Percentiles rank a stretch among this genome's conserved stretches.
Conservation (phyloP, 306 rosid species). For the Inga laurina region DNA sequence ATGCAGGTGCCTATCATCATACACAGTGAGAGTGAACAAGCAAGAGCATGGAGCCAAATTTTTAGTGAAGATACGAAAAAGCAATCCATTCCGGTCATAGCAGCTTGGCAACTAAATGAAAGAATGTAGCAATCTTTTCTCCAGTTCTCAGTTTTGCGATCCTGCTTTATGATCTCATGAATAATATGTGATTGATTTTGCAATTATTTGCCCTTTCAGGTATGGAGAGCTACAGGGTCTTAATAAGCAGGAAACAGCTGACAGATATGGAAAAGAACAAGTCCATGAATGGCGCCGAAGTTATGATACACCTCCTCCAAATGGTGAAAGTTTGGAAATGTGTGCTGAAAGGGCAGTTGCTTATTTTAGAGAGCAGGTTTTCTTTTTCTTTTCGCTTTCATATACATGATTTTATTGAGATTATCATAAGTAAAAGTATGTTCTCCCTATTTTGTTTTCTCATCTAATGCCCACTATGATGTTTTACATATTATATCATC, state of each 20-base stretch:
- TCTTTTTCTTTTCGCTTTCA: background rate
- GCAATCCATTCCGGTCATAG: slow-evolving; percentile 91
- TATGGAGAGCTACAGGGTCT: slow-evolving; percentile 99
- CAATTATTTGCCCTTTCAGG: slow-evolving; percentile 52
- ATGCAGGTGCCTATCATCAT: slow-evolving; percentile 80
- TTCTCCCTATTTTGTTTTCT: background rate
- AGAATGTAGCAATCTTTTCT: slow-evolving; percentile 69
- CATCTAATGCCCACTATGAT: background rate
- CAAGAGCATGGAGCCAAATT: slow-evolving; percentile 83
- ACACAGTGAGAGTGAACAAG: slow-evolving; percentile 89
- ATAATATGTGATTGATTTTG: slow-evolving; percentile 2
- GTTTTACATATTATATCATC: background rate
- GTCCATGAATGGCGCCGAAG: slow-evolving; percentile 99
- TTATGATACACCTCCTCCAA: slow-evolving; percentile 92
- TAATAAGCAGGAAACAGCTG: slow-evolving; percentile 97
- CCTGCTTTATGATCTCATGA: slow-evolving; percentile 15
- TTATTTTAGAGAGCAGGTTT: slow-evolving; percentile 76
- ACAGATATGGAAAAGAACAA: slow-evolving; percentile 93
- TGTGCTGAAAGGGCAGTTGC: slow-evolving; percentile 99
- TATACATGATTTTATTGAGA: background rate
- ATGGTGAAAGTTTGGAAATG: slow-evolving; percentile 99
- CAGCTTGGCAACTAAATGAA: slow-evolving; percentile 93
- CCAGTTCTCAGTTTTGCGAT: slow-evolving; percentile 28
- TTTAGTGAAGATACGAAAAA: slow-evolving; percentile 87
- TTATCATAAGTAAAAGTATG: background rate